Evolutionary conservation across 139 green algal species (phyloP), one percentile per base, ranked within the genome.

Genomic region (Gonium pectorale): DNA sequence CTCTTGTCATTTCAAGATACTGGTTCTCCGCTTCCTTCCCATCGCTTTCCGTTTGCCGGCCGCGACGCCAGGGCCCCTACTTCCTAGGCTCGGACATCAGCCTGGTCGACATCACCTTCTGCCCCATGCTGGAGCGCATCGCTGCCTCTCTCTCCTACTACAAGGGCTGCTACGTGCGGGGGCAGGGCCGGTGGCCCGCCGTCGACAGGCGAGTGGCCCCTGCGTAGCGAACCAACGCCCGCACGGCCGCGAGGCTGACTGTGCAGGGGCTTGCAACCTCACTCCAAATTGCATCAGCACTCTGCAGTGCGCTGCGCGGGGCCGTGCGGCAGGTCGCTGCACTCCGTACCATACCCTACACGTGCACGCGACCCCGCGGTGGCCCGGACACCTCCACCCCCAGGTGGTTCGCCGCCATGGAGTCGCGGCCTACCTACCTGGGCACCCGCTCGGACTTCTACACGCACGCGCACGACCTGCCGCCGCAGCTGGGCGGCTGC

Each of bases 101-200:
- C 43, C 88, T 98, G 51, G 91, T 96, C 35, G 96, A 98, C 92
- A 90, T 95, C 75, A 93, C 86, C 15, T 98, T 98, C 86, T 90
- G 92, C 0, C 95, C 97, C 51, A 98, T 99, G 90, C 89, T 99
- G 79, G 97, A 99, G 93, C 92, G 97, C 77, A 95, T 96, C 26
- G 94, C 89, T 11, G 88, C 88, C 11, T 89, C 84, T 1, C 37
- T 91, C 17, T 79, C 90, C 24, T 99, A 98, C 88, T 99, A 98
- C 92, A 99, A 99, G 93, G 97, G 95, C n/a, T 87, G 96, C 11
- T 62, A 85, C 31, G 85, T 98, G 71, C 79, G 95, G 26, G 91
- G 89, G 29, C 64, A 86, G 79, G 91, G 90, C 74, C 72, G 82
- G 62, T 86, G 82, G 87, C 87, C 87, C 33, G 87, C 87, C 5